A percentile compares a stretch with the other conserved stretches of the same genome.
These are phyloP conservation scores for Prosopis cineraria DNA, from an alignment of 306 rosid genomes.

Conservation along the genomic window DNA sequence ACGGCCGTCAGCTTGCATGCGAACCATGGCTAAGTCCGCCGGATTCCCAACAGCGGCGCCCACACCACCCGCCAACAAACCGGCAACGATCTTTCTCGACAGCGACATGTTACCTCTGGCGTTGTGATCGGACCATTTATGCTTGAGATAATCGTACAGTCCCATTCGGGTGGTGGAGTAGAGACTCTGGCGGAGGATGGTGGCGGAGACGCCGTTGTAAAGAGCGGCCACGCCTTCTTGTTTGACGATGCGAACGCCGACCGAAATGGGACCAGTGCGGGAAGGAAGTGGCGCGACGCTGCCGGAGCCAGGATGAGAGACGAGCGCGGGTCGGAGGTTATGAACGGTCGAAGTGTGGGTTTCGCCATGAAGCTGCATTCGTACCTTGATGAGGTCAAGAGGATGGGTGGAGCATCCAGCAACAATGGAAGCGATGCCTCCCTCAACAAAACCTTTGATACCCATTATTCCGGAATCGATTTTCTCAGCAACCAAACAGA, in stretches of 20 bases:
- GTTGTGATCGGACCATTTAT: constrained; percentile 63
- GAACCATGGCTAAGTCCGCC: constrained; percentile 77
- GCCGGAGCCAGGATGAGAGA: constrained; percentile 29
- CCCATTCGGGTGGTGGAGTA: constrained; percentile 87
- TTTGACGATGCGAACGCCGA: constrained; percentile 52
- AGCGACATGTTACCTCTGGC: constrained; percentile 47
- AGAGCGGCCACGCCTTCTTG: constrained; percentile 67
- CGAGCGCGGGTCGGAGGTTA: constrained; percentile 41
- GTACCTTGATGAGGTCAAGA: constrained; percentile 77
- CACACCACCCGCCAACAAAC: constrained; percentile 55
- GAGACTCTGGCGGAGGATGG: constrained; percentile 69
- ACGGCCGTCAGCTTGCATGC: constrained; percentile 82
- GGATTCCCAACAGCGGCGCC: constrained; percentile 75
- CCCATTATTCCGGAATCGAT: constrained; percentile 54
- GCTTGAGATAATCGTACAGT: constrained; percentile 61
- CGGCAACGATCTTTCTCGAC: constrained; percentile 48
- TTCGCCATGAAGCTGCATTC: constrained; percentile 87
- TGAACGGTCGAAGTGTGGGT: constrained; percentile 21
- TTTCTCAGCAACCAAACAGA: background rate
- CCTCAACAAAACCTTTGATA: constrained; percentile 72
- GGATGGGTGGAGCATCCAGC: constrained; percentile 81
- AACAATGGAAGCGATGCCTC: constrained; percentile 75
- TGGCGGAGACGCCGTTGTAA: constrained; percentile 75
- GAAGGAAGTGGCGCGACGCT: background rate
- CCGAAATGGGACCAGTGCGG: constrained; percentile 45